Percentiles rank a stretch among this genome's conserved stretches.
Conservation (phyloP, 1,284 basidiomycete species). For the Puccinia polysora region DNA sequence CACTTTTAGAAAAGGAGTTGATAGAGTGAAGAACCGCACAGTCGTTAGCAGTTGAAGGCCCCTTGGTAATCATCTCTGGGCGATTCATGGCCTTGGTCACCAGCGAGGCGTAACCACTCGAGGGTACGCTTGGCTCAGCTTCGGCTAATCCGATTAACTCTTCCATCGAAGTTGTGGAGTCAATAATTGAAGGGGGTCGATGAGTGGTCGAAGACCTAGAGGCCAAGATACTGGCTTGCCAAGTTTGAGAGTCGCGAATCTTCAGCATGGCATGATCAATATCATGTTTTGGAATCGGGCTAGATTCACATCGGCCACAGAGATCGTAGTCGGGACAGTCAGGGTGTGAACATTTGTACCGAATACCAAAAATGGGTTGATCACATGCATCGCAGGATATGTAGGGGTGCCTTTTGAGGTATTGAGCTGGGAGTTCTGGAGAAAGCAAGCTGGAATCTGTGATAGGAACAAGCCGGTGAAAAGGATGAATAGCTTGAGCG, state of each 20-base stretch:
- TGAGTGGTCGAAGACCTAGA: background rate
- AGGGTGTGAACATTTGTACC: constrained; percentile 71
- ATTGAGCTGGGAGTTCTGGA: background rate
- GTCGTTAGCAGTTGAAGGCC: too few species aligned
- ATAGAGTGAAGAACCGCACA: too few species aligned
- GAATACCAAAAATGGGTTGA: constrained; percentile 53
- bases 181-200: background rate
- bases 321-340: constrained; percentile 77
- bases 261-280: constrained; percentile 71
- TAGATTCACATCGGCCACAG: constrained; percentile 74
- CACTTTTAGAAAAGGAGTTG: too few species aligned
- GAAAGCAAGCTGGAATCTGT: constrained; percentile 16
- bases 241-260: constrained; percentile 57
- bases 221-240: background rate
- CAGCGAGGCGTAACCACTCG: too few species aligned
- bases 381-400: constrained; percentile 48
- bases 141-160: too few species aligned
- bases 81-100: too few species aligned
- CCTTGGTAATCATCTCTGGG: too few species aligned
- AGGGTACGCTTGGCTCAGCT: too few species aligned
- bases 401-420: constrained; percentile 41
- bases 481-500: constrained; percentile 45
- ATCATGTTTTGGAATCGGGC: constrained; percentile 72
- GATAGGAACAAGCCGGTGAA: constrained; percentile 46
- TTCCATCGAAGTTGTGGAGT: background rate